phyloP scores from a whole-genome alignment of 2,329 filamentous ascomycete species.

The Zasmidium angulare region DNA sequence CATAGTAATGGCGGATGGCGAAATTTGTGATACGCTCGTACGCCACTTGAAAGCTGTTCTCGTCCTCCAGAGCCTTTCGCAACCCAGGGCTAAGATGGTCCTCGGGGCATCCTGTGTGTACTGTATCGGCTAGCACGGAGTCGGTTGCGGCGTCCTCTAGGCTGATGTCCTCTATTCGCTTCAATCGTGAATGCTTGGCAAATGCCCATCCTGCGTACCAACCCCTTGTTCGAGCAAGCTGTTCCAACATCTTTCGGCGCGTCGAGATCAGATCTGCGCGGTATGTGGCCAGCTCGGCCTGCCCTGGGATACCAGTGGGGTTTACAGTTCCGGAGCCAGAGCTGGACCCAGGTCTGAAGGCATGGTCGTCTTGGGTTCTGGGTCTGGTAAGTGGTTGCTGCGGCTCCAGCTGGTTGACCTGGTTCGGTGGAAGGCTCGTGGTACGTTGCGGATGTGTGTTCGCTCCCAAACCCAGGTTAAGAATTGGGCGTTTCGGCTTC shows the following conservation, averaged over 20 bases:
- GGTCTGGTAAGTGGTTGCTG: slow-evolving; percentile 8
- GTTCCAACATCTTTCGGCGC: slow-evolving; percentile 75
- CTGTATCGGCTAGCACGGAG: slow-evolving; percentile 3
- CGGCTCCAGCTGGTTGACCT: slow-evolving; percentile 9
- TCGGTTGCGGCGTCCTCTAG: slow-evolving; percentile 31
- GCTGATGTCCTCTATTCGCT: slow-evolving; percentile 38
- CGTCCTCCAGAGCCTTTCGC: slow-evolving; percentile 34
- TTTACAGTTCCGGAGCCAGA: slow-evolving; percentile 15
- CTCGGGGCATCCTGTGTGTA: not conserved
- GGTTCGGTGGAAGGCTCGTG: slow-evolving; percentile 24
- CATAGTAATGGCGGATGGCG: slow-evolving; percentile 76
- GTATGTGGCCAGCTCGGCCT: slow-evolving; percentile 78
- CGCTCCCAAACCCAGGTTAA: slow-evolving; percentile 31
- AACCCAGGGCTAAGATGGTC: slow-evolving; percentile 28
- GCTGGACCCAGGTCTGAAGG: slow-evolving; percentile 19
- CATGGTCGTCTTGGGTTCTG: slow-evolving; percentile 7
- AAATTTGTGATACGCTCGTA: slow-evolving; percentile 73
- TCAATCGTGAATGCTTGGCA: slow-evolving; percentile 22
- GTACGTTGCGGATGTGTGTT: slow-evolving; percentile 34
- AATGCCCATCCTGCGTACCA: slow-evolving; percentile 76
- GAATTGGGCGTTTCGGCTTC: slow-evolving; percentile 21
- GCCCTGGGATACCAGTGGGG: slow-evolving; percentile 42
- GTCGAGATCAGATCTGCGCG: slow-evolving; percentile 80
- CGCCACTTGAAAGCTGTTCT: slow-evolving; percentile 40
- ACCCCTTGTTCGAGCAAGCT: slow-evolving; percentile 66